Conservation (phyloP, 1,284 basidiomycete genomes). For the Boletus smithii region DNA sequence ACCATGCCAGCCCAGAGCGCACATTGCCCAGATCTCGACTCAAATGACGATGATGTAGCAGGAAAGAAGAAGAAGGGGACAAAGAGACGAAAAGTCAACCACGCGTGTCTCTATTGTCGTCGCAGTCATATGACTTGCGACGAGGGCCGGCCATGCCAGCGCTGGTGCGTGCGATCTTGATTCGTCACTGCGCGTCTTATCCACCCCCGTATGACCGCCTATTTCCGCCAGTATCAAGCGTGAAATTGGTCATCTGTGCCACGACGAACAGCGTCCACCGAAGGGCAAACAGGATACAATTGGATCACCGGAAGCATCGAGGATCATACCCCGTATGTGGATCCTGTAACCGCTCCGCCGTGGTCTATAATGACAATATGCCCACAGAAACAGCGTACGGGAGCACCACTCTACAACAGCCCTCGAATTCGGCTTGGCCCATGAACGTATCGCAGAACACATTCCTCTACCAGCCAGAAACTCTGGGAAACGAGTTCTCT, state of each 20-base stretch:
- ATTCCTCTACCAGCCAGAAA: conserved; percentile 66
- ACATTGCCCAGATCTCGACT: conserved; percentile 21
- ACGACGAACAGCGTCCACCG: conserved; percentile 71
- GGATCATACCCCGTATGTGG: conserved; percentile 17
- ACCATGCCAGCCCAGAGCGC: conserved; percentile 22
- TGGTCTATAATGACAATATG: conserved; percentile 14
- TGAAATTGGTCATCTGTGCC: conserved; percentile 87
- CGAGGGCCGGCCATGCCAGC: conserved; percentile 83
- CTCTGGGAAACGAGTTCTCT: conserved; percentile 76
- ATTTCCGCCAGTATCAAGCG: conserved; percentile 72
- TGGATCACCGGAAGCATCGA: conserved; percentile 21
- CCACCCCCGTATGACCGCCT: conserved; percentile 4
- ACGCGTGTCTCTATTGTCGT: conserved; percentile 91
- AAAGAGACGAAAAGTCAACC: conserved; percentile 80
- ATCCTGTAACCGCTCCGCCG: not conserved
- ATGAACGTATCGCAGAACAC: conserved; percentile 45
- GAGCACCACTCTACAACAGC: conserved; percentile 29
- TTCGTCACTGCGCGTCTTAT: not conserved
- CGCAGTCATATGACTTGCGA: conserved; percentile 94
- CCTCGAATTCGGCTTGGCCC: conserved; percentile 50
- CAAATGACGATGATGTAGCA: conserved; percentile 28
- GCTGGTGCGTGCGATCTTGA: conserved; percentile 64
- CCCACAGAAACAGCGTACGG: conserved; percentile 34
- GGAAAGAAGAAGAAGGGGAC: conserved; percentile 57
- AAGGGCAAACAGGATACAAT: conserved; percentile 42